A percentile compares a stretch with the other conserved stretches of the same genome.
Evolutionary conservation across 345 rosid species (phyloP).

Genomic region (Lepidium sativum): DNA sequence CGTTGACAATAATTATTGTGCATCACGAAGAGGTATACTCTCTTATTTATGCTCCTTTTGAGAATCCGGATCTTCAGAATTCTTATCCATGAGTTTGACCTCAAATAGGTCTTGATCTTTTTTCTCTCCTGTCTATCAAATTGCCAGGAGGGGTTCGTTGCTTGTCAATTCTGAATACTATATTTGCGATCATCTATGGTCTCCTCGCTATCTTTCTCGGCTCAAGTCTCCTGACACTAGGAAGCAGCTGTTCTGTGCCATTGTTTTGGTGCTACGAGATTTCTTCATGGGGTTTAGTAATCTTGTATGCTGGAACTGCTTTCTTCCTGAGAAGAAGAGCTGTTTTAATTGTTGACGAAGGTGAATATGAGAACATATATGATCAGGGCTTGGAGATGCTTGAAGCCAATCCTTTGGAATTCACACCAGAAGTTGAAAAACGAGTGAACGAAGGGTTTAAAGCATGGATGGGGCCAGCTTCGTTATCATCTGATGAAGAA

Average conservation of each 20-base stretch:
- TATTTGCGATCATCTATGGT: slow-evolving; percentile 66
- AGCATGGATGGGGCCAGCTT: slow-evolving; percentile 91
- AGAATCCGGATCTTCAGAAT: no score
- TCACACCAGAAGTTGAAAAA: slow-evolving; percentile 74
- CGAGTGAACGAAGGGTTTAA: slow-evolving; percentile 78
- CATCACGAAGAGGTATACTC: slow-evolving; percentile 75
- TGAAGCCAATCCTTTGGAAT: slow-evolving; percentile 62
- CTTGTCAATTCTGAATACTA: slow-evolving; percentile 58
- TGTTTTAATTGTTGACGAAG: slow-evolving; percentile 58
- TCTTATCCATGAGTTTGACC: slow-evolving; percentile 1
- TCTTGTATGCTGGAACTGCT: slow-evolving; percentile 67
- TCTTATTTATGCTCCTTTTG: slow-evolving; percentile 1
- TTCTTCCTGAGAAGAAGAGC: slow-evolving; percentile 68
- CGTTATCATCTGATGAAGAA: slow-evolving; percentile 84
- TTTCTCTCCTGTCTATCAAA: slow-evolving; percentile 3
- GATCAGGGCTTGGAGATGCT: slow-evolving; percentile 76
- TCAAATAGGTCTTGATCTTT: slow-evolving; percentile 5
- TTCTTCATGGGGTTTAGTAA: slow-evolving; percentile 71
- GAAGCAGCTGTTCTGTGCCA: slow-evolving; percentile 81
- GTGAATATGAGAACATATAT: slow-evolving; percentile 47
- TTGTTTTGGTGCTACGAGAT: slow-evolving; percentile 97
- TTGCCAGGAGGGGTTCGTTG: slow-evolving; percentile 82
- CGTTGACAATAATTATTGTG: slow-evolving; percentile 86
- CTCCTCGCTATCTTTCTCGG: slow-evolving; percentile 85
- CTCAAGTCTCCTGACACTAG: slow-evolving; percentile 82